A percentile compares a stretch with the other conserved stretches of the same genome.
phyloP scores from a whole-genome alignment of 2,329 filamentous ascomycete species.

The Teratosphaeriaceae sp. region DNA sequence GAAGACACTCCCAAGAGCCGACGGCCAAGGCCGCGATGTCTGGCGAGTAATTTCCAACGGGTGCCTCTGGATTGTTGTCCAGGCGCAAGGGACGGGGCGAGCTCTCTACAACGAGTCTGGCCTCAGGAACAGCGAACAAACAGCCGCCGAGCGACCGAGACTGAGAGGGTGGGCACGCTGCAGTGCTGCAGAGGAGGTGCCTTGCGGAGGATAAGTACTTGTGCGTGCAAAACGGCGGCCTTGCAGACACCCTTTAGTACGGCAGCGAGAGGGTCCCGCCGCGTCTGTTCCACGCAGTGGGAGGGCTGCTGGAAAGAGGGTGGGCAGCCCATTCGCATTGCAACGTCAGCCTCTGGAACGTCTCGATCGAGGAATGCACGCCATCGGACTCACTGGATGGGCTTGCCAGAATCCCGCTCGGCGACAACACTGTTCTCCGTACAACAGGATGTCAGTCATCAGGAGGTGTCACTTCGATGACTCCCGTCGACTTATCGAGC shows the following conservation, averaged over 20 bases:
- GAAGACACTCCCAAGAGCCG: conserved; percentile 10
- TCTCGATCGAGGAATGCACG: conserved; percentile 26
- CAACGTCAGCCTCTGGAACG: conserved; percentile 19
- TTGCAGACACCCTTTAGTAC: conserved; percentile 20
- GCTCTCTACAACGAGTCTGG: conserved; percentile 3
- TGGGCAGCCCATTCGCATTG: conserved; percentile 11
- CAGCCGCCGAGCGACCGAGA: background rate
- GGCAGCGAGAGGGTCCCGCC: conserved; percentile 15
- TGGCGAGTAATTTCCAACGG: conserved; percentile 22
- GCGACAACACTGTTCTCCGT: background rate
- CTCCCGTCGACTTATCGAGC: too few relatives aligned
- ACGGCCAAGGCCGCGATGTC: conserved; percentile 14
- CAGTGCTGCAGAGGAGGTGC: conserved; percentile 14
- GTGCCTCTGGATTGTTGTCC: conserved; percentile 23
- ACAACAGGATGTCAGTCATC: background rate
- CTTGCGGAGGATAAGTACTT: conserved; percentile 26
- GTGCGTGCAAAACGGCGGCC: conserved; percentile 16
- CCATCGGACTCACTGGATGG: conserved; percentile 10
- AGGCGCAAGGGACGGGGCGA: conserved; percentile 19
- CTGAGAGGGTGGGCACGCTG: conserved; percentile 17
- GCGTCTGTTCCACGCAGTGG: conserved; percentile 13
- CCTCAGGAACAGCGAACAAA: conserved; percentile 10
- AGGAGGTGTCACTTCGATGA: too few relatives aligned
- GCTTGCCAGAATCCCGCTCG: too few relatives aligned
- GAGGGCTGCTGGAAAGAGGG: conserved; percentile 13